Conservation (phyloP, 805 yeast species). For the Schizosaccharomyces cryophilus region DNA sequence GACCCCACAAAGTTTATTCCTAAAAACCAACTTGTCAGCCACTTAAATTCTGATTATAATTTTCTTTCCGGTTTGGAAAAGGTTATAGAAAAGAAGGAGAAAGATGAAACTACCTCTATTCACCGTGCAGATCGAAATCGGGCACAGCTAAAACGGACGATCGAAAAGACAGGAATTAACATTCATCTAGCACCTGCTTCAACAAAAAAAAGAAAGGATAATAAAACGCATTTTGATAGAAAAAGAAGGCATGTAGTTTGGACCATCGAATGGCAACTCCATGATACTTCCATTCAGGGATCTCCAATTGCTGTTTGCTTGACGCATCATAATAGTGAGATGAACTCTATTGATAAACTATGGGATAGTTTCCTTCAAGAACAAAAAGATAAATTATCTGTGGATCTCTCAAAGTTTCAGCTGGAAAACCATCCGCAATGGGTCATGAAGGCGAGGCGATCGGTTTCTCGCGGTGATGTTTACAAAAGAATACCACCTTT, state of each 20-base stretch:
- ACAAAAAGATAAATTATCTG: too few relatives aligned
- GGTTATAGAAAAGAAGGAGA: background rate
- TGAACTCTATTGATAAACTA: background rate
- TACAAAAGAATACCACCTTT: too few relatives aligned
- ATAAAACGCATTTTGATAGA: background rate
- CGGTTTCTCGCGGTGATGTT: too few relatives aligned
- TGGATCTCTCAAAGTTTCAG: too few relatives aligned
- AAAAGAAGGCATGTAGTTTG: background rate
- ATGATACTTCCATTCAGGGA: background rate
- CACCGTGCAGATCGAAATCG: background rate
- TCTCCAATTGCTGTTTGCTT: background rate
- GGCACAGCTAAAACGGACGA: background rate
- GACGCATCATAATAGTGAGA: background rate
- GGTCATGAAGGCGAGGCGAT: too few relatives aligned
- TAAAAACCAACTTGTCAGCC: background rate
- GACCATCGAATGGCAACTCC: background rate
- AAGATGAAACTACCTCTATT: background rate
- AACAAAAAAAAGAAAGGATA: background rate
- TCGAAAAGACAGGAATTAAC: background rate
- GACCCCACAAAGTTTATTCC: background rate
- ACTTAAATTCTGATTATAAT: background rate
- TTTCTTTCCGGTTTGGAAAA: background rate
- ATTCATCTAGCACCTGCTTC: background rate
- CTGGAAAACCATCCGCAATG: too few relatives aligned
- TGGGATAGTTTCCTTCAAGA: too few relatives aligned